phyloP scores from a whole-genome alignment of 1,284 basidiomycete species.

The Pulchroboletus neoregius region DNA sequence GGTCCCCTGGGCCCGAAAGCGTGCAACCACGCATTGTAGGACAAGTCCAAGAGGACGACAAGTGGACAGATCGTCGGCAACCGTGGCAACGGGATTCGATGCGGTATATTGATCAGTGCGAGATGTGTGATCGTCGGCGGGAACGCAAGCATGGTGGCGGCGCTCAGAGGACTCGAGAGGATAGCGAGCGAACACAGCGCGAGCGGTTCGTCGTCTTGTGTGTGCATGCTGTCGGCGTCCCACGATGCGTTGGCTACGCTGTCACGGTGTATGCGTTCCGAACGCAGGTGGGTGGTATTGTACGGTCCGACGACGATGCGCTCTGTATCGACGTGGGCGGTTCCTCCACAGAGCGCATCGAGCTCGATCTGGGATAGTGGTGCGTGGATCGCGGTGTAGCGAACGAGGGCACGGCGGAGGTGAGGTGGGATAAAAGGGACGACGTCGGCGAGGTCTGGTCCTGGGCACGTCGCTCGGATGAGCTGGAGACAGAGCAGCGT shows the following conservation, averaged over 20 bases:
- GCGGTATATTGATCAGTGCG: slow-evolving; percentile 47
- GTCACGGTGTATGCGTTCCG: background rate
- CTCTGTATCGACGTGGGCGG: slow-evolving; percentile 56
- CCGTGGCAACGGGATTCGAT: slow-evolving; percentile 47
- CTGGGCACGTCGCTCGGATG: slow-evolving; percentile 31
- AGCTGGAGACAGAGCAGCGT: slow-evolving; percentile 40
- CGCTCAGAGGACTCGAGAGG: slow-evolving; percentile 34
- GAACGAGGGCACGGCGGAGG: slow-evolving; percentile 52
- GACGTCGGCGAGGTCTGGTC: slow-evolving; percentile 38
- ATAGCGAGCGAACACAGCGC: slow-evolving; percentile 42
- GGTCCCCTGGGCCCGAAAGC: slow-evolving; percentile 14
- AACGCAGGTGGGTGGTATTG: slow-evolving; percentile 31
- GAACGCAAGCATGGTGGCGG: slow-evolving; percentile 42
- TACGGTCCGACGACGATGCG: slow-evolving; percentile 57
- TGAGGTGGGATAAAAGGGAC: slow-evolving; percentile 52
- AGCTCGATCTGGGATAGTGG: slow-evolving; percentile 51
- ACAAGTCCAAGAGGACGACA: slow-evolving; percentile 60
- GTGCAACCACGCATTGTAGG: slow-evolving; percentile 63
- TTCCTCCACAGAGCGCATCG: slow-evolving; percentile 43
- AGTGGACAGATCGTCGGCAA: slow-evolving; percentile 59
- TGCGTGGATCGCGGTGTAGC: slow-evolving; percentile 50
- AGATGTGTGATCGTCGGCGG: slow-evolving; percentile 58
- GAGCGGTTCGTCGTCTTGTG: slow-evolving; percentile 20
- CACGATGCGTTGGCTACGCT: slow-evolving; percentile 11
- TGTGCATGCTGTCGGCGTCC: slow-evolving; percentile 22